Conservation (phyloP, 202 grass and related monocot species). For the Schoenoplectus triqueter region DNA sequence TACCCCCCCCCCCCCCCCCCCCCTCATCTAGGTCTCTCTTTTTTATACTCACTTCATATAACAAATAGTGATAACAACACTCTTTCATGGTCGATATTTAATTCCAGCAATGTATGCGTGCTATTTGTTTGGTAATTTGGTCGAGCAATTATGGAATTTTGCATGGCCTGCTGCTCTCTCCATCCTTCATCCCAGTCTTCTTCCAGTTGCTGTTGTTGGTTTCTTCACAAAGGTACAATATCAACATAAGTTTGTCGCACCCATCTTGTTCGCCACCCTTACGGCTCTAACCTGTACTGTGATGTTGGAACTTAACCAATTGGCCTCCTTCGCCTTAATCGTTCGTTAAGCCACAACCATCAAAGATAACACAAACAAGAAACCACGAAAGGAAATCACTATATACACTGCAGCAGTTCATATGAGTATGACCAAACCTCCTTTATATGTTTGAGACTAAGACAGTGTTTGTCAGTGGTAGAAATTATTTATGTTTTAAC, state of each 20-base stretch:
- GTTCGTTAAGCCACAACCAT: background rate
- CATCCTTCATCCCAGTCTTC: constrained; percentile 79
- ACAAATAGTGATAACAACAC: no score
- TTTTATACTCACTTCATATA: no score
- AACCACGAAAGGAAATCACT: no score
- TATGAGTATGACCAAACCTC: background rate
- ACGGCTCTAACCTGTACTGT: background rate
- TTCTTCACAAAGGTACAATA: constrained; percentile 86
- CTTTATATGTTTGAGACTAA: background rate
- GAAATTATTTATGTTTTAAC: background rate
- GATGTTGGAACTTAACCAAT: background rate
- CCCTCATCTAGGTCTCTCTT: constrained; percentile 5
- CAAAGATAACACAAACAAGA: no score
- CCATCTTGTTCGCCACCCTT: constrained; percentile 23
- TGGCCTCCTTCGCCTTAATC: background rate
- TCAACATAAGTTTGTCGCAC: background rate
- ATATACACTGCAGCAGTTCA: no score
- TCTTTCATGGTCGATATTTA: background rate
- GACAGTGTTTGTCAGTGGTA: background rate
- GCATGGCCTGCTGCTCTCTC: constrained; percentile 87
- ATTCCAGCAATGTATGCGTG: constrained; percentile 83
- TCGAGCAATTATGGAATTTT: constrained; percentile 96
- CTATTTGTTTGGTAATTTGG: constrained; percentile 89
- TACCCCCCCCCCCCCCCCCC: background rate
- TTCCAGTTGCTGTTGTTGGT: constrained; percentile 90